Base-by-base conservation (phyloP, 2,329 filamentous ascomycete species). In the Hypoxylon sp. region DNA sequence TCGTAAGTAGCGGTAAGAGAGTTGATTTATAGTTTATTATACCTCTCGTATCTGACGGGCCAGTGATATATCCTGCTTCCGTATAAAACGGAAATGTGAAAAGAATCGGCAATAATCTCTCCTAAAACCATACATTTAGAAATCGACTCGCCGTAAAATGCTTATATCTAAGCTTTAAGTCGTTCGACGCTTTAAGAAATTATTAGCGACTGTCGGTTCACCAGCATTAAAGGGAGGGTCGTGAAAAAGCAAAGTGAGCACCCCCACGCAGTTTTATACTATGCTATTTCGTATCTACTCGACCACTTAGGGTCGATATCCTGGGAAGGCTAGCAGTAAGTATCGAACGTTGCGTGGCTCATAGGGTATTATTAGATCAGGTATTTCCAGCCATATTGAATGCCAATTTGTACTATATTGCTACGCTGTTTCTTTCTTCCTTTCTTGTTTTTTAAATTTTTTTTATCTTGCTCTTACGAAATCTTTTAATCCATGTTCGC, bases 401-500 rank as follows among this genome's bases (percentile, higher is more conserved):
- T 43, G 17, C 38, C 38, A 43, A 19, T 43, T 21, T 9, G 19
- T 43, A 21, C 38, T 5, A 43, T 7, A 45, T 32, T 41, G 25
- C 10, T 28, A 11, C 34, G 21, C 14, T 25, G 19, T 51, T 21
- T 28, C 9, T 51, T 21, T 10, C 48, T 48, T 52, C 11, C 34
- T 25, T 19, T 23, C 34, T 9, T 25, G 21, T 59, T 19, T 43
- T 21, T 21, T 4, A 2, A 2, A 5, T 32, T 19, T 17, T 28
- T 9, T 25, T 21, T 53, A 17, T 21, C n/a, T 21, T 4, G 2
- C 9, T 11, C 43, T 19, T 48, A 41, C 17, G 46, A 14, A 38
- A 28, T 10, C n/a, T 34, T 52, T 46, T 52, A 49, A 52, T 41
- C 57, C 48, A 60, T 52, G 25, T 34, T 34, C n/a, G 17, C 36